These are phyloP conservation scores for Fusarium sp. DNA, from an alignment of 2,329 filamentous ascomycete species.

Conservation along the genomic window DNA sequence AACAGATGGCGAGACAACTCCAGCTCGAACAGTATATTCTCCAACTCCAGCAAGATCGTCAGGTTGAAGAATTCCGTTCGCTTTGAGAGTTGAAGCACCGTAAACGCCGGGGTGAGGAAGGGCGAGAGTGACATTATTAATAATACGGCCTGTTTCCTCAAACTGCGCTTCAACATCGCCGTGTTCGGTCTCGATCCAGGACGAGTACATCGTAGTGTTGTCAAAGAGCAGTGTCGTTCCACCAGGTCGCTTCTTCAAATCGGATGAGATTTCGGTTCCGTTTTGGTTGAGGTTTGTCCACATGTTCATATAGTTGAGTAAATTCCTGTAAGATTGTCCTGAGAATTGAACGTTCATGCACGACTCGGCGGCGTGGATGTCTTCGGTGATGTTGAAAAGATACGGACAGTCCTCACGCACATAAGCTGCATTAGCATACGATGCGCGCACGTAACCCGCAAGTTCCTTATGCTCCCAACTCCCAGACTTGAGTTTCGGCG, in stretches of 20 bases:
- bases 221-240: conserved; percentile 75
- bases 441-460: conserved; percentile 66
- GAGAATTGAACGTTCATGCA: conserved; percentile 78
- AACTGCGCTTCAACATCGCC: conserved; percentile 65
- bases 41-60: conserved; percentile 73
- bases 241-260: conserved; percentile 63
- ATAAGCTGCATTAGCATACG: conserved; percentile 73
- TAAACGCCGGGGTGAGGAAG: conserved; percentile 80
- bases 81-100: conserved; percentile 68
- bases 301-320: conserved; percentile 67
- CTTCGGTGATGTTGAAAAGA: conserved; percentile 64
- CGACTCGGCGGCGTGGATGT: conserved; percentile 57
- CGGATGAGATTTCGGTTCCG: conserved; percentile 54
- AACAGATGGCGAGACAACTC: conserved; percentile 75
- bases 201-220: conserved; percentile 76
- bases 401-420: conserved; percentile 69
- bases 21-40: conserved; percentile 74
- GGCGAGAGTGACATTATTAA: conserved; percentile 82
- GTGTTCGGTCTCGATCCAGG: conserved; percentile 73
- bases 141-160: conserved; percentile 62
- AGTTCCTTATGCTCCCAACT: conserved; percentile 62
- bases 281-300: conserved; percentile 64
- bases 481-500: conserved; percentile 75
- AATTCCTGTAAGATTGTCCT: conserved; percentile 77
- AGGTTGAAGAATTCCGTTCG: conserved; percentile 78